phyloP scores from a whole-genome alignment of 768 basidiomycete species.

The Myochromella boudieri region DNA sequence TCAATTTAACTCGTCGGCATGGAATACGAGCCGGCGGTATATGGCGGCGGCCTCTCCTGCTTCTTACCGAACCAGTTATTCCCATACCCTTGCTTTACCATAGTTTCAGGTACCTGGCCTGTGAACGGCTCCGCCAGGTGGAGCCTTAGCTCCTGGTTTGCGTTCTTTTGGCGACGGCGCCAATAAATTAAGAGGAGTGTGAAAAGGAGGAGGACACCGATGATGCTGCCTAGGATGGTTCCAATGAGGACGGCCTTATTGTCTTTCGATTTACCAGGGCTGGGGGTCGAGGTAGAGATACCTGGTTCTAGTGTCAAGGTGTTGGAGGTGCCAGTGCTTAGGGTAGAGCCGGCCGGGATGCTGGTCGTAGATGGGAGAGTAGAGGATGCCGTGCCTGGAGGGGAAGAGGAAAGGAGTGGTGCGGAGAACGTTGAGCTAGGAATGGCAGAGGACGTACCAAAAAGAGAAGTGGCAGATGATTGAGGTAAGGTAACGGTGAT shows the following conservation, averaged over 20 bases:
- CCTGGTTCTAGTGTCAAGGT: not conserved
- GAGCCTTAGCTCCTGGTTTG: too few species aligned
- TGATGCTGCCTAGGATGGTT: slow-evolving; percentile 11
- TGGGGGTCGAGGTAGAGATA: not conserved
- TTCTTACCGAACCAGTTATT: too few species aligned
- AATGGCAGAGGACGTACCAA: too few species aligned
- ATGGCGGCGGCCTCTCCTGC: too few species aligned
- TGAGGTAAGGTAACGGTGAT: slow-evolving; percentile 8
- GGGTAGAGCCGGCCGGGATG: not conserved
- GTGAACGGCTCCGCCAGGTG: too few species aligned
- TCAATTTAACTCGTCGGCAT: too few species aligned
- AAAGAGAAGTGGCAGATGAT: not conserved
- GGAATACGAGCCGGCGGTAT: too few species aligned
- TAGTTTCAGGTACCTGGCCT: too few species aligned
- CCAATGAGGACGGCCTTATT: slow-evolving; percentile 2
- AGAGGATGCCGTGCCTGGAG: not conserved
- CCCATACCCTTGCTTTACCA: too few species aligned
- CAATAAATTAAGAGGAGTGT: slow-evolving; percentile 7
- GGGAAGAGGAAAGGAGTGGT: not conserved
- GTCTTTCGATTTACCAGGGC: not conserved
- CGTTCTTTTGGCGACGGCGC: too few species aligned
- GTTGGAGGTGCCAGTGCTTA: not conserved
- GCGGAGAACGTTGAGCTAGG: too few species aligned
- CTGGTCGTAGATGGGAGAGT: slow-evolving; percentile 2
- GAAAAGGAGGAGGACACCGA: slow-evolving; percentile 9